Conservation (phyloP, 2,329 filamentous ascomycete species). For the Aspergillus candidus region DNA sequence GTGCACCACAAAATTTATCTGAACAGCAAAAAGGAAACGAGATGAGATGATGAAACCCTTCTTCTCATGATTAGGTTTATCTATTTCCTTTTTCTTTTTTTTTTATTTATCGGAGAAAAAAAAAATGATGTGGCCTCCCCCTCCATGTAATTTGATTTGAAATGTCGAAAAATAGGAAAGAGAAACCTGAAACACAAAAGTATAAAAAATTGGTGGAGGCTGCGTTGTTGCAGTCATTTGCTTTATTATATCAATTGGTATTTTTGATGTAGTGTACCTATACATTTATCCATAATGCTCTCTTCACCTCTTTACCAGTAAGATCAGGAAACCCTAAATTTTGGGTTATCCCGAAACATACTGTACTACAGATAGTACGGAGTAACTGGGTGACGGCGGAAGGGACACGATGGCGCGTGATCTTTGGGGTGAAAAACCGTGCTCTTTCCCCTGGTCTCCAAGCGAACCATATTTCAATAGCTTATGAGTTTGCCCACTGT, state of each 20-base stretch:
- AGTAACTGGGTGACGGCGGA: too few relatives aligned
- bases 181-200: slow-evolving; percentile 16
- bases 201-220: slow-evolving; percentile 7
- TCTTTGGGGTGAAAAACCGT: too few relatives aligned
- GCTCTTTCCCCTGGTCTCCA: too few relatives aligned
- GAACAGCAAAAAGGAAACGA: slow-evolving; percentile 1
- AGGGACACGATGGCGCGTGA: too few relatives aligned
- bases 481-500: too few relatives aligned
- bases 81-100: not conserved
- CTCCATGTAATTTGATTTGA: slow-evolving; percentile 29
- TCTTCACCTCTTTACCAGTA: too few relatives aligned
- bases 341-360: too few relatives aligned
- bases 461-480: too few relatives aligned
- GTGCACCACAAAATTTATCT: not conserved
- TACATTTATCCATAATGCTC: too few relatives aligned
- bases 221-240: not conserved
- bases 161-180: slow-evolving; percentile 24
- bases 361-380: too few relatives aligned
- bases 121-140: slow-evolving; percentile 11
- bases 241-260: not conserved
- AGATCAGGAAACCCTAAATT: too few relatives aligned
- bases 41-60: slow-evolving; percentile 1
- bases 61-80: not conserved
- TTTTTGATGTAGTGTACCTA: too few relatives aligned
- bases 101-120: not conserved